phyloP scores from a whole-genome alignment of 2,329 filamentous ascomycete species.

The Colletotrichum filicis region DNA sequence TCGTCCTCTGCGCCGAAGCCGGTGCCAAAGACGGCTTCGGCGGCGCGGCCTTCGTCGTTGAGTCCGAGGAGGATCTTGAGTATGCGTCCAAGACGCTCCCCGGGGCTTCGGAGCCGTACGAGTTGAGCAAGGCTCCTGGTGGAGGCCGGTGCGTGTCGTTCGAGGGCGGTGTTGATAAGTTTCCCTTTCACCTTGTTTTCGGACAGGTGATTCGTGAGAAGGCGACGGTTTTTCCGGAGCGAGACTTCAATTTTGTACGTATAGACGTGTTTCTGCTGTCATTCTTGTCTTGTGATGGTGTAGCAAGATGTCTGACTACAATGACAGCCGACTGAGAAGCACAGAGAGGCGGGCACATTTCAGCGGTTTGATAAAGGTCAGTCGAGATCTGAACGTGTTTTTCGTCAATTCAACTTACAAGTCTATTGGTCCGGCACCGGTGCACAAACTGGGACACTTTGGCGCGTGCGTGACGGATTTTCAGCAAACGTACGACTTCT shows the following conservation, averaged over 20 bases:
- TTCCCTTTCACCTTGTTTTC: constrained; percentile 66
- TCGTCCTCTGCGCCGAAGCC: constrained; percentile 64
- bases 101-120: constrained; percentile 57
- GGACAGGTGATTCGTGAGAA: constrained; percentile 58
- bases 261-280: too few relatives aligned
- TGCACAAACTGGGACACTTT: constrained; percentile 67
- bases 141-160: constrained; percentile 64
- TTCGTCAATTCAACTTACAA: constrained; percentile 42
- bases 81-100: constrained; percentile 59
- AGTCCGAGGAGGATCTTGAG: constrained; percentile 64
- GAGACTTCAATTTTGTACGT: constrained; percentile 58
- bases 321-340: constrained; percentile 50
- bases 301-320: not conserved
- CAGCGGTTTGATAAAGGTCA: constrained; percentile 47
- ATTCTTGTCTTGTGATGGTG: too few relatives aligned
- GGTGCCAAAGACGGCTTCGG: constrained; percentile 62
- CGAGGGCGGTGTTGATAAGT: constrained; percentile 64
- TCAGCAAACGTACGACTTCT: constrained; percentile 60
- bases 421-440: constrained; percentile 54
- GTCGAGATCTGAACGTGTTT: too few relatives aligned
- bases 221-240: constrained; percentile 48
- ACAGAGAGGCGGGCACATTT: constrained; percentile 56
- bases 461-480: constrained; percentile 64
- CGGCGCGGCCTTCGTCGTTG: constrained; percentile 68
- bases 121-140: constrained; percentile 61